These are phyloP conservation scores for Vigna hirtella DNA, from an alignment of 306 rosid species.

Conservation along the genomic window DNA sequence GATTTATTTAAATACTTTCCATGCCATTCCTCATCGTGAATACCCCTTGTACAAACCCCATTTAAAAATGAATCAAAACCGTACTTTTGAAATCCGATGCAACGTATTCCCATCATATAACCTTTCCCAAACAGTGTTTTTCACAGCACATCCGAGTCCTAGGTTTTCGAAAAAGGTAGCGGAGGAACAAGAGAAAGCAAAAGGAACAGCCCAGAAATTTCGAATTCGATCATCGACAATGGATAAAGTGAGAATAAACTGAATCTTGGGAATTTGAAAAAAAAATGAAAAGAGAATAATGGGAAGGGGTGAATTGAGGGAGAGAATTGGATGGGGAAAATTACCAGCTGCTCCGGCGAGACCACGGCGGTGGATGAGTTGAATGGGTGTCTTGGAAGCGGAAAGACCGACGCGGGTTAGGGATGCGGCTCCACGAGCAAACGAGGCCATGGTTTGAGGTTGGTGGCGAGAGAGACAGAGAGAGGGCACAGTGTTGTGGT, in stretches of 20 bases:
- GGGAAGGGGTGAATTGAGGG: not conserved
- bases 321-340: conserved; percentile 35
- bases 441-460: conserved; percentile 67
- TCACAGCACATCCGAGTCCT: not conserved
- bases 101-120: not conserved
- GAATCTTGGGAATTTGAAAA: not conserved
- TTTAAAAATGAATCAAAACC: not conserved
- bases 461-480: not conserved
- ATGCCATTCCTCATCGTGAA: not conserved
- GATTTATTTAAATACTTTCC: not conserved
- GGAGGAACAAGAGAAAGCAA: not conserved
- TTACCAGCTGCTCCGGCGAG: conserved; percentile 65
- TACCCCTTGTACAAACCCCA: not conserved
- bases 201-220: not conserved
- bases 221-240: conserved; percentile 4
- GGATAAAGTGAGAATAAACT: not conserved
- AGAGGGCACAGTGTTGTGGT: not conserved
- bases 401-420: conserved; percentile 61
- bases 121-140: not conserved
- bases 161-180: conserved; percentile 13
- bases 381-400: conserved; percentile 55
- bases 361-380: conserved; percentile 73
- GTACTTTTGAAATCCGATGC: not conserved
- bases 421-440: conserved; percentile 77
- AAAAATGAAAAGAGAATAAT: not conserved